Percentiles rank a stretch among this genome's conserved stretches.
Evolutionary conservation across 1,139 yeast species (phyloP).

Genomic region (Hansenula sp.): DNA sequence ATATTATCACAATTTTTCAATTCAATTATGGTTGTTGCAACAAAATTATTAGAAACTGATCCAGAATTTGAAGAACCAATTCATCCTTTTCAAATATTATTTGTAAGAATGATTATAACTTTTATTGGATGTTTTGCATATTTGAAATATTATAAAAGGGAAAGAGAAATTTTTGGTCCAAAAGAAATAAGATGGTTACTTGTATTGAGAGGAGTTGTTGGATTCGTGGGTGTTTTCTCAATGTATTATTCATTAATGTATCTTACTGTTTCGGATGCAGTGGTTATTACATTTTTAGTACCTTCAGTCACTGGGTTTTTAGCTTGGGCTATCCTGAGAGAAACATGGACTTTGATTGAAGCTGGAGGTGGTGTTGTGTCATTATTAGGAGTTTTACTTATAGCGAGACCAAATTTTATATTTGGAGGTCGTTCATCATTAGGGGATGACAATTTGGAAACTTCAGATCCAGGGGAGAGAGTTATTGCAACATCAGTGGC

Average conservation of each 20-base stretch:
- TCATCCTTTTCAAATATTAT: constrained; percentile 73
- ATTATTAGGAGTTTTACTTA: constrained; percentile 68
- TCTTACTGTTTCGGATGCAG: constrained; percentile 73
- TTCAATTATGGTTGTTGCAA: constrained; percentile 69
- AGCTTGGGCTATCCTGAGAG: constrained; percentile 66
- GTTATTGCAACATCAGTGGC: constrained; percentile 60
- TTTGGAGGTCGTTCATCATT: constrained; percentile 36
- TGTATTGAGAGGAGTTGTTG: constrained; percentile 63
- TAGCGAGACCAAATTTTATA: constrained; percentile 77
- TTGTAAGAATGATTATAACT: constrained; percentile 74
- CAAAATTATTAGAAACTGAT: constrained; percentile 68
- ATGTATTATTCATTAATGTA: constrained; percentile 71
- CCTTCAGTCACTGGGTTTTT: constrained; percentile 76
- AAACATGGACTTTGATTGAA: constrained; percentile 64
- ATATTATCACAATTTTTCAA: constrained; percentile 66
- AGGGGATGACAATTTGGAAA: constrained; percentile 23
- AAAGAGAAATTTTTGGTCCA: constrained; percentile 72
- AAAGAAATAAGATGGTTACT: constrained; percentile 49
- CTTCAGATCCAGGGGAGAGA: constrained; percentile 28
- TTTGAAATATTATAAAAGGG: constrained; percentile 37
- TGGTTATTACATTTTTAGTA: constrained; percentile 70
- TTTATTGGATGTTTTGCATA: constrained; percentile 57
- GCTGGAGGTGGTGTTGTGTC: constrained; percentile 67
- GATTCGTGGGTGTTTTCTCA: constrained; percentile 77
- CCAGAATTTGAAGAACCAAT: constrained; percentile 48